Evolutionary conservation across 495 filamentous ascomycete species (phyloP), one percentile per base, ranked within the genome.

Genomic region (Penicillium ochrochloron): DNA sequence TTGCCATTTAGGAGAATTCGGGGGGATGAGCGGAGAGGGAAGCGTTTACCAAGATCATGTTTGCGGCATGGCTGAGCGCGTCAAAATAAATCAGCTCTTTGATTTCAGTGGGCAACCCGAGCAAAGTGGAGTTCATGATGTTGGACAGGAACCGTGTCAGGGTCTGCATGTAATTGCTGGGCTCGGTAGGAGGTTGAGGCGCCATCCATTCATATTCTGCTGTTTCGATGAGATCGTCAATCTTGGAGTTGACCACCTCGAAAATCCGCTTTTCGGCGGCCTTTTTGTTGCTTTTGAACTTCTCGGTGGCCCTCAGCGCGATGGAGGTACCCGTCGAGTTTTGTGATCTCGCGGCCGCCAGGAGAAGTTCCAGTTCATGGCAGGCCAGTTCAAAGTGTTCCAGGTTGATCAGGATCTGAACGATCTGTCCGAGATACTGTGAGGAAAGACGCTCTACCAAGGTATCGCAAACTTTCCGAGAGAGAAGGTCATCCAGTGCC

Each of bases 31-130:
- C 46, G 14, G 3, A 39, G 37, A 19, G 27, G 46, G 21, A 1
- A 10, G 53, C 42, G 66, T 83, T 67, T 76, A 92, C 89, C 51
- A 99, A 79, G 35, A 99, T 95, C 79, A 89, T 91, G 61, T 89
- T 89, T 9, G 92, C 89, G 6, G 96, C 92, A 75, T 98, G 94
- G 61, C 88, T 91, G 60, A 99, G 84, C 3, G 96, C 96, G 73
- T 97, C 94, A 67, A 97, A 97, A 76, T 98, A 98, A 63, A 99
- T 97, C 35, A 97, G 85, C 72, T 96, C 92, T 76, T 97, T 97
- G 76, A 99, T 98, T 67, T 96, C 92, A 4, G 90, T 89, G 0
- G 95, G 95, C 31, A 99, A 82, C 14, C 93, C 94, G 5, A 98
- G 85, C 8, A 99, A 83, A 0, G 94, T 95, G 4, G 93, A 95